Evolutionary conservation across 2,329 filamentous ascomycete genomes (phyloP), one percentile per base, ranked within the genome.

Genomic region (Xylaria arbuscula): DNA sequence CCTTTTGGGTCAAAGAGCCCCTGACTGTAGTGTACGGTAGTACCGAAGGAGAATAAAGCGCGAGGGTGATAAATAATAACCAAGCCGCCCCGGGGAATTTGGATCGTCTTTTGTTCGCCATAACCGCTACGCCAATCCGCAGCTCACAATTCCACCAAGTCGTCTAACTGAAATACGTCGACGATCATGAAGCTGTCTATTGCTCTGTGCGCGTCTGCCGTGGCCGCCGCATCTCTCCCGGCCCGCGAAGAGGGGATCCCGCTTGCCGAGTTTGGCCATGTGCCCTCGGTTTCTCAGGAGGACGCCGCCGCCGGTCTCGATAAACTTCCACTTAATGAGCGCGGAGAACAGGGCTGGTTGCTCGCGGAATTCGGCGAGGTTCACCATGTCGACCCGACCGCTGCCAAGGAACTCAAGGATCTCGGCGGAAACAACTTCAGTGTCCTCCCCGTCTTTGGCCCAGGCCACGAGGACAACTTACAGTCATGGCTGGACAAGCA

Each of bases 351-450:
- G 36, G 75, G 75, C 55, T 70, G 72, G 32, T 70, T 73, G 19
- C 66, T 76, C 8, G n/a, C 32, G 11, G 24, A 19, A 10, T 76
- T 76, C 58, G 73, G 73, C 32, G 10, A 61, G 42, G 73, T 75
- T 36, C 73, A 74, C 64, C 61, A 65, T 34, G 72, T 76, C 51
- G 59, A 69, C 4, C 67, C 67, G 17, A 59, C 66, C 17, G 72
- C 73, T 34, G 73, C 73, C 53, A 62, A 68, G 19, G 38, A 64
- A 38, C 59, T 58, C 53, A 19, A 72, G 45, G 75, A 77, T 59
- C 62, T 77, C 55, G 53, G 71, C 15, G 73, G 74, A 10, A 76
- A 69, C 58, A 73, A 77, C 69, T 77, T 75, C 71, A 70, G 68
- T 17, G 51, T 40, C 28, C 72, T 77, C 11, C 75, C 75, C 17